A percentile compares a stretch with the other conserved stretches of the same genome.
Evolutionary conservation across 2,329 filamentous ascomycete genomes (phyloP).

Genomic region (Ceratocystis variospora): DNA sequence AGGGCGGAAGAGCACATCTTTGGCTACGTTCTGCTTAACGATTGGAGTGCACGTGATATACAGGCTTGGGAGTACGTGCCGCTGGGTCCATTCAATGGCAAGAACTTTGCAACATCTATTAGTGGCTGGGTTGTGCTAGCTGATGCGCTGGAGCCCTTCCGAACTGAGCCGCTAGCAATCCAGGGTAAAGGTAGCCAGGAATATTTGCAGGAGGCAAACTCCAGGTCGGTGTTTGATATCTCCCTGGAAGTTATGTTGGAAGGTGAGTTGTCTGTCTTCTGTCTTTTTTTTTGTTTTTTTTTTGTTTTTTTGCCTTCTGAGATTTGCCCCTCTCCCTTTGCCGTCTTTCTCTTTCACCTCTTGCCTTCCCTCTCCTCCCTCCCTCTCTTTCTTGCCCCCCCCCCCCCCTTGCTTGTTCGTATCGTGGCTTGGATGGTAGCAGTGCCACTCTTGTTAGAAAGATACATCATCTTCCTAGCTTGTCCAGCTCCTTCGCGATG

Average conservation of each 20-base stretch:
- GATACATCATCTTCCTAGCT: background rate
- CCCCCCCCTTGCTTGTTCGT: background rate
- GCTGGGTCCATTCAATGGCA: constrained; percentile 44
- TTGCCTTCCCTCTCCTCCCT: background rate
- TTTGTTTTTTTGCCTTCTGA: background rate
- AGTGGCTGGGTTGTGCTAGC: constrained; percentile 44
- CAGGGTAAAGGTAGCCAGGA: constrained; percentile 21
- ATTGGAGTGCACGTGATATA: constrained; percentile 45
- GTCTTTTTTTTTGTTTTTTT: background rate
- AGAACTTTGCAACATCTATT: constrained; percentile 42
- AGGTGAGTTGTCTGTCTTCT: constrained; percentile 16
- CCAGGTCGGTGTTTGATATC: constrained; percentile 19
- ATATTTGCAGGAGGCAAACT: constrained; percentile 18
- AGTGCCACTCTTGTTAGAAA: background rate
- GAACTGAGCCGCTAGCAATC: constrained; percentile 15
- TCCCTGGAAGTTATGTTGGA: constrained; percentile 19
- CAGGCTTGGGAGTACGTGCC: constrained; percentile 43
- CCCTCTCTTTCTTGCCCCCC: background rate
- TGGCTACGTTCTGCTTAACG: constrained; percentile 49
- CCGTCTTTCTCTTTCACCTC: background rate
- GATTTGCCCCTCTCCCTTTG: background rate
- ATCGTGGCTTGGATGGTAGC: background rate
- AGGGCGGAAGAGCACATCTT: constrained; percentile 54
- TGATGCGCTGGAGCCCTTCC: constrained; percentile 33
- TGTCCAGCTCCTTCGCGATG: background rate